Evolutionary conservation across 2,329 filamentous ascomycete genomes (phyloP).

Genomic region (Ascochyta koolunga): DNA sequence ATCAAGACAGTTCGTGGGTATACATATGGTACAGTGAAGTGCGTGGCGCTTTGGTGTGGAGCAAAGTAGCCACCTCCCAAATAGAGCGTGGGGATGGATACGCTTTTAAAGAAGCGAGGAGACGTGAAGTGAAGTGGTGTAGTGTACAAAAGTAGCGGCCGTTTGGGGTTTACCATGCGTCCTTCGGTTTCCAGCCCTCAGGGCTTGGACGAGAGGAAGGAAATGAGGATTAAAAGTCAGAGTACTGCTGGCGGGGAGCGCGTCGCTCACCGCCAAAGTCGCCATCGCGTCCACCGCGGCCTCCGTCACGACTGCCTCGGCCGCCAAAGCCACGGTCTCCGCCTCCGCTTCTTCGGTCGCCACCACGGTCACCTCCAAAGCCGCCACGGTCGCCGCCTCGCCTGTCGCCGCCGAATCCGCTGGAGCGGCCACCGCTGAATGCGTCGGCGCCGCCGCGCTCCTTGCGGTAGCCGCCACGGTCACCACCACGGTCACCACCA

Average conservation of each 20-base stretch:
- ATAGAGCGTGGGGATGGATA: too few species aligned
- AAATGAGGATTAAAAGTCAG: constrained; percentile 2
- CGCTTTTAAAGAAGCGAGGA: not conserved
- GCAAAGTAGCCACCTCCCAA: too few species aligned
- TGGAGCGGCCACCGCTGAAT: constrained; percentile 3
- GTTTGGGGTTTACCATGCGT: not conserved
- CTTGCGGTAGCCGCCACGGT: constrained; percentile 22
- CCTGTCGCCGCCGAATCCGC: constrained; percentile 19
- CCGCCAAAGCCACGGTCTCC: constrained; percentile 22
- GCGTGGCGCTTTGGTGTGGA: too few species aligned
- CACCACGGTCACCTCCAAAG: constrained; percentile 13
- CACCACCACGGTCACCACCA: constrained; percentile 20
- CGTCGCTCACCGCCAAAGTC: constrained; percentile 18
- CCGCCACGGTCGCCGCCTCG: constrained; percentile 16
- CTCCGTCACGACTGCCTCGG: constrained; percentile 26
- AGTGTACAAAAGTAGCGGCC: constrained; percentile 11
- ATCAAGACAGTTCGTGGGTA: constrained; percentile 24
- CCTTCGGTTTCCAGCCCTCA: too few species aligned
- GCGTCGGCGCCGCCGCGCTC: constrained; percentile 13
- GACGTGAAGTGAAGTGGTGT: not conserved
- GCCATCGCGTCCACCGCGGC: constrained; percentile 10
- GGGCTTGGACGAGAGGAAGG: too few species aligned
- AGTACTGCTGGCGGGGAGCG: constrained; percentile 15
- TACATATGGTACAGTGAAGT: constrained; percentile 26
- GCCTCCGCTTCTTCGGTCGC: constrained; percentile 19